Evolutionary conservation across 495 filamentous ascomycete genomes (phyloP).

Genomic region (Neurospora tetrasperma): DNA sequence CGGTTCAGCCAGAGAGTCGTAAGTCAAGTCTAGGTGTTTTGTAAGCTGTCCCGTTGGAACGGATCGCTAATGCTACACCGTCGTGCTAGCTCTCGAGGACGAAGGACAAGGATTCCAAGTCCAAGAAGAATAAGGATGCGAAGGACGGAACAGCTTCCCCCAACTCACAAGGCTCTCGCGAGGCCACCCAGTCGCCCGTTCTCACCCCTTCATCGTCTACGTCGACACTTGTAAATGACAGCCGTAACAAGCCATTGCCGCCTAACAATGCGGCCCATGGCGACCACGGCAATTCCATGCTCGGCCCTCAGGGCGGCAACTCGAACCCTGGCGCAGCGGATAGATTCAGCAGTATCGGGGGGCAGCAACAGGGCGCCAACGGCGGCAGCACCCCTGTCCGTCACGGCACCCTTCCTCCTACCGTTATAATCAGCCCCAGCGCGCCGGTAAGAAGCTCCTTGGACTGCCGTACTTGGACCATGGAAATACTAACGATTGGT

Average conservation of each 20-base stretch:
- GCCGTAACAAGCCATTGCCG: conserved; percentile 70
- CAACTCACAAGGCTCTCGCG: conserved; percentile 46
- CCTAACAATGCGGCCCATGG: conserved; percentile 51
- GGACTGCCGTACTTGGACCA: not conserved
- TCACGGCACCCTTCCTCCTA: conserved; percentile 66
- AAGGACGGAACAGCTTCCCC: conserved; percentile 71
- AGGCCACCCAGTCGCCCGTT: conserved; percentile 46
- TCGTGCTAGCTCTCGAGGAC: conserved; percentile 80
- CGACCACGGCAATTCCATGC: conserved; percentile 30
- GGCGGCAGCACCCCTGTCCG: conserved; percentile 59
- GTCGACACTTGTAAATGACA: conserved; percentile 66
- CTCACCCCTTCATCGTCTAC: conserved; percentile 74
- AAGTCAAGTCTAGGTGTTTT: conserved; percentile 36
- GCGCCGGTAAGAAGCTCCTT: conserved; percentile 60
- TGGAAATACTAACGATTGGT: conserved; percentile 14
- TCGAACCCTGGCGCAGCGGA: conserved; percentile 27
- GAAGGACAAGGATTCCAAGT: conserved; percentile 85
- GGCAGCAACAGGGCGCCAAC: conserved; percentile 38
- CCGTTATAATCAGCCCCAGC: conserved; percentile 92
- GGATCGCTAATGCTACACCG: conserved; percentile 6
- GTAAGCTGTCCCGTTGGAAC: conserved; percentile 10
- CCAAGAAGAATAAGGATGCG: conserved; percentile 84
- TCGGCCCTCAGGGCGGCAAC: conserved; percentile 29
- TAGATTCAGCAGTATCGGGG: conserved; percentile 31
- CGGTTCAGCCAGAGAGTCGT: conserved; percentile 97